A percentile compares a stretch with the other conserved stretches of the same genome.
Evolutionary conservation across 495 filamentous ascomycete genomes (phyloP).

Genomic region (Aspergillus asperescens): DNA sequence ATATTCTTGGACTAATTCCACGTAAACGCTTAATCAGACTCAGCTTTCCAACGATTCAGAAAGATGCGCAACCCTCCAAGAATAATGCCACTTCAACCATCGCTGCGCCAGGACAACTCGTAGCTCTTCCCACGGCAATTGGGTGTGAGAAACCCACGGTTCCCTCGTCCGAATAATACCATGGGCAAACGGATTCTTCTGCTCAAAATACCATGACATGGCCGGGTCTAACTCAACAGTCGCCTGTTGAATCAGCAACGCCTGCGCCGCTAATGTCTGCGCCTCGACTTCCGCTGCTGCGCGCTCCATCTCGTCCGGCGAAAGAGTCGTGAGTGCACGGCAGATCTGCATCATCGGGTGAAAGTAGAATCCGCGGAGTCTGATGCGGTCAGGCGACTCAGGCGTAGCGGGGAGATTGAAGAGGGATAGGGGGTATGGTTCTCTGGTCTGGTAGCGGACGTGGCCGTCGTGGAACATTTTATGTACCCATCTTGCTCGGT

Average conservation of each 20-base stretch:
- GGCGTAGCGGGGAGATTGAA: neutral
- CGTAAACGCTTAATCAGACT: neutral
- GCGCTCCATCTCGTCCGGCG: neutral
- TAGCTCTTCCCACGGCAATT: neutral
- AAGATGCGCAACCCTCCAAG: neutral
- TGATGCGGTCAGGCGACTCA: slow-evolving; percentile 7
- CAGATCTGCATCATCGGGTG: slow-evolving; percentile 4
- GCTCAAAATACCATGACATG: slow-evolving; percentile 12
- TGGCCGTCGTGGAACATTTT: neutral
- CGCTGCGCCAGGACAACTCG: neutral
- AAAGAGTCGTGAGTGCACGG: neutral
- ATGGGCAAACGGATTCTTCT: slow-evolving; percentile 3
- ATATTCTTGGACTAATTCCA: no score
- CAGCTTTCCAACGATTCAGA: neutral
- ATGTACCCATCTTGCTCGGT: neutral
- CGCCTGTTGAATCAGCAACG: neutral
- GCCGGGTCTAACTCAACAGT: slow-evolving; percentile 6
- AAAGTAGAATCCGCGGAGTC: slow-evolving; percentile 4
- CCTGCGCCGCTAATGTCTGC: slow-evolving; percentile 3
- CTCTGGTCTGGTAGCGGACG: neutral
- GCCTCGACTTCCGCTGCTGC: slow-evolving; percentile 5
- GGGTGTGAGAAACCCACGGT: neutral
- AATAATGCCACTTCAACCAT: slow-evolving; percentile 7
- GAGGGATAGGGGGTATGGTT: slow-evolving; percentile 2
- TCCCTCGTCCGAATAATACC: slow-evolving; percentile 1